These are phyloP conservation scores for Saccharum spontaneum DNA, from an alignment of 176 grass and related monocot genomes.

Conservation along the genomic window DNA sequence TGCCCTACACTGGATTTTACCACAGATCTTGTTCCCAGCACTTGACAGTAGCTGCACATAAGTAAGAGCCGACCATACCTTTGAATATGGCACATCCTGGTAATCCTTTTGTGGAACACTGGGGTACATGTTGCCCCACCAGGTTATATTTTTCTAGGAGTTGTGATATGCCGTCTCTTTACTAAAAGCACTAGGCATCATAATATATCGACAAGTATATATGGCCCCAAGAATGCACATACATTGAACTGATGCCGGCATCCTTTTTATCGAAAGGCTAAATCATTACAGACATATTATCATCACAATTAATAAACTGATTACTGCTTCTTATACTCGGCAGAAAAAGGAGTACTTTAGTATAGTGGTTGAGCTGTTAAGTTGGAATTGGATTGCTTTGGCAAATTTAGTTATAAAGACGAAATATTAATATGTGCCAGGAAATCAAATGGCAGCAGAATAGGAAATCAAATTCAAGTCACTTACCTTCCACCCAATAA, in stretches of 20 bases:
- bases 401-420: not conserved
- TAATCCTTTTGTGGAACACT: constrained; percentile 55
- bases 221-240: constrained; percentile 27
- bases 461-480: constrained; percentile 14
- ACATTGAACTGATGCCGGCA: constrained; percentile 37
- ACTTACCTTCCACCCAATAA: constrained; percentile 18
- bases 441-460: not conserved
- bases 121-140: constrained; percentile 53
- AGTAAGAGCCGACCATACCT: constrained; percentile 43
- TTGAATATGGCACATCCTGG: constrained; percentile 41
- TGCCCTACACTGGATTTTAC: constrained; percentile 38
- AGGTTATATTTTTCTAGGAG: constrained; percentile 47
- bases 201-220: constrained; percentile 25
- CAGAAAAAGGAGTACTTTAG: not conserved
- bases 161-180: constrained; percentile 46
- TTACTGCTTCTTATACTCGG: not conserved
- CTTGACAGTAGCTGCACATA: constrained; percentile 22
- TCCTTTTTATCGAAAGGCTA: constrained; percentile 29
- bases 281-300: constrained; percentile 7
- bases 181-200: constrained; percentile 60
- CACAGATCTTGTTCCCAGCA: constrained; percentile 38
- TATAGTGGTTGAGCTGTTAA: not conserved
- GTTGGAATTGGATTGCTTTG: not conserved
- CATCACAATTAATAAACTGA: constrained; percentile 21
- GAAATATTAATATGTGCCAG: not conserved